Base-by-base conservation (phyloP, 345 rosid genomes). In the Syzygium grande region DNA sequence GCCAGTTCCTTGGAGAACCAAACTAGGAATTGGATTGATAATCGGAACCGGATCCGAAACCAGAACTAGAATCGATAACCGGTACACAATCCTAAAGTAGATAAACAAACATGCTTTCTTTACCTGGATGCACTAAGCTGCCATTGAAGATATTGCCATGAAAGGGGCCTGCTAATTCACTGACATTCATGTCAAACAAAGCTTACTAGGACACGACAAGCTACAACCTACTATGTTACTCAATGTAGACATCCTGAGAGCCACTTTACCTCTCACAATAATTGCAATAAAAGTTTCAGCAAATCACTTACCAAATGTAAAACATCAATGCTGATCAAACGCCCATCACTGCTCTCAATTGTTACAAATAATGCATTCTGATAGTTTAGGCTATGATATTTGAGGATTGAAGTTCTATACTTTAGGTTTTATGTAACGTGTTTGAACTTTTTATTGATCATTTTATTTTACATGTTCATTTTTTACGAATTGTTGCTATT, bases 71-170 rank as follows among this genome's bases (percentile, higher is more conserved):
- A 43, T 43, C 7, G 46, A 43, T 43, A 43, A 43, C 7, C 46
- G 7, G 5, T 43, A 43, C 46, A 43, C 5, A 43, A 43, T 43
- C 46, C 6, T 43, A 98, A 96, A 94, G 99, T 91, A 96, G 98
- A 98, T 99, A 96, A 98, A 97, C 99, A 98, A 97, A 98, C 97
- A 93, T 94, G 95, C 88, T 98, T 95, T 94, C 98, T 97, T 96
- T 98, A 97, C 94, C 97, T 96, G 91, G 93, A 94, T 93, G 98
- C 98, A 98, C 94, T 93, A 98, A 92, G 97, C 98, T 96, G 98
- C 99, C 98, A 98, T 93, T 90, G 97, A 92, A 96, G 99, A 93
- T 94, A 98, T 92, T 97, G 94, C 96, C 99, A 94, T 95, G 99
- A 95, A 94, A 98, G 92, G 92, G 95, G 94, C 99, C 99, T 96